Evolutionary conservation across 768 basidiomycete genomes (phyloP).

Genomic region (Termitomyces sp.): DNA sequence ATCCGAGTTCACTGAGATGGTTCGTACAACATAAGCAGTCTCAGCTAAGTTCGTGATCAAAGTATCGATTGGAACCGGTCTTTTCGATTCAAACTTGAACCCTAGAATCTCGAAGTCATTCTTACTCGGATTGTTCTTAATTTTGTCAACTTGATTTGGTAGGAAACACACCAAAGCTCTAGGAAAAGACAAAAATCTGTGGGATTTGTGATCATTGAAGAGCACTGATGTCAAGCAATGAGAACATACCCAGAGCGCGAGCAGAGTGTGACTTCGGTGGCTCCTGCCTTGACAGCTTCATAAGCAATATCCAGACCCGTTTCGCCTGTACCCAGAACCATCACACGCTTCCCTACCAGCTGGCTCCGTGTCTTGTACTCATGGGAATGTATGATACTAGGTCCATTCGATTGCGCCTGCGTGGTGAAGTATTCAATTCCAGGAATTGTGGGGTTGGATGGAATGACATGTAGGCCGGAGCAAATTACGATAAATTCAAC

Average conservation of each 20-base stretch:
- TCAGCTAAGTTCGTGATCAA: constrained; percentile 57
- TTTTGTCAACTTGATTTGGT: not conserved
- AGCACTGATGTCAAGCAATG: not conserved
- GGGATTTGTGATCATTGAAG: not conserved
- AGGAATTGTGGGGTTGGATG: constrained; percentile 42
- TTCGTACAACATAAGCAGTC: constrained; percentile 40
- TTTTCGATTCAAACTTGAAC: constrained; percentile 32
- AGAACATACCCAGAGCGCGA: constrained; percentile 38
- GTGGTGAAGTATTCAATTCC: constrained; percentile 37
- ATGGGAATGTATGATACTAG: constrained; percentile 40
- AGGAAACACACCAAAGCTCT: constrained; percentile 37
- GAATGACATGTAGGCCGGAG: constrained; percentile 51
- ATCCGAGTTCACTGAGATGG: not conserved
- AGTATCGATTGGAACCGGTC: constrained; percentile 36
- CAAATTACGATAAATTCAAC: constrained; percentile 42
- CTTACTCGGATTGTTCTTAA: constrained; percentile 11
- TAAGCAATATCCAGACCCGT: constrained; percentile 59
- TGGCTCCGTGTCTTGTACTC: constrained; percentile 44
- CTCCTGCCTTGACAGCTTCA: constrained; percentile 42
- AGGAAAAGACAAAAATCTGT: constrained; percentile 51
- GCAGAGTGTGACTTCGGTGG: constrained; percentile 47
- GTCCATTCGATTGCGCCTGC: constrained; percentile 15
- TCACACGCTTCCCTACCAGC: constrained; percentile 37
- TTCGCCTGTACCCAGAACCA: constrained; percentile 57
- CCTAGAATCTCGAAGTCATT: constrained; percentile 56